Evolutionary conservation across 768 basidiomycete species (phyloP).

Genomic region (Suillus bovinus): DNA sequence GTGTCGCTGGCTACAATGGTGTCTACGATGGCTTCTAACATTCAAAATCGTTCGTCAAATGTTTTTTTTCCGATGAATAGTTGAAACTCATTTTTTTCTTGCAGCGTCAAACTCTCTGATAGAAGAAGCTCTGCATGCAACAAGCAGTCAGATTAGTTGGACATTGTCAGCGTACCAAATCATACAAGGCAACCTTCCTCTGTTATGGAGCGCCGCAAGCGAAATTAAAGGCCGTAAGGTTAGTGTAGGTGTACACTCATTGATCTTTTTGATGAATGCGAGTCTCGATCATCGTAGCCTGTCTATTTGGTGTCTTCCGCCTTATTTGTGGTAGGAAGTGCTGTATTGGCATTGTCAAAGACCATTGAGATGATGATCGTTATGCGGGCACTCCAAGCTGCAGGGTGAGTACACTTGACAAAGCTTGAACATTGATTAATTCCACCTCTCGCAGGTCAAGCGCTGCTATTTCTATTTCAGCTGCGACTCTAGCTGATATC

Average conservation of each 20-base stretch:
- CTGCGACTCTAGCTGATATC: conserved; percentile 77
- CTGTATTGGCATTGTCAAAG: conserved; percentile 55
- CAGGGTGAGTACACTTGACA: conserved; percentile 45
- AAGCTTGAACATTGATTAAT: conserved; percentile 8
- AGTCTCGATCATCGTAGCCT: conserved; percentile 33
- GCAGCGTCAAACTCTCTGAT: conserved; percentile 66
- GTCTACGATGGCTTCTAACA: conserved; percentile 24
- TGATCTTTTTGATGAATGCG: background rate
- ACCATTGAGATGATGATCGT: conserved; percentile 59
- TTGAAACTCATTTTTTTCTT: background rate
- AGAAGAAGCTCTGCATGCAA: conserved; percentile 58
- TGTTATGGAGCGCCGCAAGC: conserved; percentile 68
- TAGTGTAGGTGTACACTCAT: conserved; percentile 14
- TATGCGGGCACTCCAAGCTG: conserved; percentile 66
- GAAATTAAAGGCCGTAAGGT: conserved; percentile 80
- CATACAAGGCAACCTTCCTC: conserved; percentile 65
- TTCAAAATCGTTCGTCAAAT: conserved; percentile 32
- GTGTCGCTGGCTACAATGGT: conserved; percentile 26
- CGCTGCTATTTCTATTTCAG: conserved; percentile 70
- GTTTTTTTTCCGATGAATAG: too few species aligned
- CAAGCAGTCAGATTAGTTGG: conserved; percentile 61
- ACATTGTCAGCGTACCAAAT: conserved; percentile 70
- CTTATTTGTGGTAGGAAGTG: conserved; percentile 55
- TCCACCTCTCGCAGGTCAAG: conserved; percentile 45
- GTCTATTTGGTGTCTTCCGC: conserved; percentile 55